phyloP scores from a whole-genome alignment of 805 yeast species.

The Candida adriatica region DNA sequence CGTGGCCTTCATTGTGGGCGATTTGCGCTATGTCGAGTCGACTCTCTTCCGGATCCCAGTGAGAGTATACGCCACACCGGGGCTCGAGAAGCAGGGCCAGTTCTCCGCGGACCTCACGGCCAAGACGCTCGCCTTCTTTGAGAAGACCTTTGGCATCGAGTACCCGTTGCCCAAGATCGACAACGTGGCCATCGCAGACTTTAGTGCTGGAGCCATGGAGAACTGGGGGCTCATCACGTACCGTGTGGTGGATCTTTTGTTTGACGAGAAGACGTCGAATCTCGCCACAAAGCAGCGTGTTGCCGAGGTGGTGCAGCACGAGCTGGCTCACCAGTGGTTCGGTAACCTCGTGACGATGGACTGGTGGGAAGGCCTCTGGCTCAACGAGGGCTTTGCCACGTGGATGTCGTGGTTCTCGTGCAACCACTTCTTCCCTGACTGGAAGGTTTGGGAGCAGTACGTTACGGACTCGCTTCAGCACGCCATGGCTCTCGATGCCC shows the following conservation, averaged over 20 bases:
- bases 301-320: constrained; percentile 83
- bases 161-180: constrained; percentile 80
- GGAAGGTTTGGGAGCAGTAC: constrained; percentile 84
- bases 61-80: constrained; percentile 76
- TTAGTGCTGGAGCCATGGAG: constrained; percentile 87
- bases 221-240: constrained; percentile 78
- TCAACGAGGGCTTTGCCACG: constrained; percentile 85
- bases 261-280: constrained; percentile 66
- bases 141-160: constrained; percentile 63
- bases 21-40: constrained; percentile 65
- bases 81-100: constrained; percentile 62
- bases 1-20: constrained; percentile 80
- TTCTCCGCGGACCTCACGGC: constrained; percentile 73
- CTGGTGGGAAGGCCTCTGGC: constrained; percentile 89
- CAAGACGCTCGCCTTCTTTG: constrained; percentile 67
- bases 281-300: constrained; percentile 63
- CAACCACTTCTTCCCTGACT: constrained; percentile 69
- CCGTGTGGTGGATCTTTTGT: constrained; percentile 66
- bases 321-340: constrained; percentile 89
- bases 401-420: constrained; percentile 89
- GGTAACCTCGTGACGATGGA: constrained; percentile 89
- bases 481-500: constrained; percentile 68
- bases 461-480: constrained; percentile 71
- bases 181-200: constrained; percentile 77
- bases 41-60: constrained; percentile 66